These are phyloP conservation scores for Coemansia reversa DNA, from an alignment of 192 early-diverging fungal species.

Conservation along the genomic window DNA sequence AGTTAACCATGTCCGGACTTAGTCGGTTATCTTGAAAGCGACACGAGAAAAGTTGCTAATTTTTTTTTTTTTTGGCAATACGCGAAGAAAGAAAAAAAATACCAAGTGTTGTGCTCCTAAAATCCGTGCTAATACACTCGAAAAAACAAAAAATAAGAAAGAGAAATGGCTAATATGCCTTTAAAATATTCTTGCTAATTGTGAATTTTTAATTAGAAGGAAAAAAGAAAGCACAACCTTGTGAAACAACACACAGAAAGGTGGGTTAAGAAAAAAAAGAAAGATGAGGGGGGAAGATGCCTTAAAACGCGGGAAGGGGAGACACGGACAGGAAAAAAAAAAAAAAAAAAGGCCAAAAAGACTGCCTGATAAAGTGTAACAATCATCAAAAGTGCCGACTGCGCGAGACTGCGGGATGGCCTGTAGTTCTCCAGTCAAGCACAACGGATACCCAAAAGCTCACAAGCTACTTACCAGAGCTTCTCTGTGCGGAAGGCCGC, in stretches of 20 bases:
- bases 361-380: background rate
- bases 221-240: slow-evolving; percentile 9
- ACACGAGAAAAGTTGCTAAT: too few species aligned
- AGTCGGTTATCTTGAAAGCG: slow-evolving; percentile 12
- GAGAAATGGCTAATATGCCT: too few species aligned
- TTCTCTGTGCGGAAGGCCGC: slow-evolving; percentile 4
- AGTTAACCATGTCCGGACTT: slow-evolving; percentile 36
- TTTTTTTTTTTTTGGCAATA: background rate
- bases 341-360: background rate
- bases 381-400: background rate
- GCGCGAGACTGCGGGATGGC: background rate
- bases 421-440: background rate
- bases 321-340: too few species aligned
- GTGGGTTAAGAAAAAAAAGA: slow-evolving; percentile 15
- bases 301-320: background rate
- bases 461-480: background rate
- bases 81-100: background rate
- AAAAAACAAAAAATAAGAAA: background rate
- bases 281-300: slow-evolving; percentile 1
- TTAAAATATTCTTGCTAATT: background rate
- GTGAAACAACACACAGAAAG: too few species aligned
- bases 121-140: too few species aligned
- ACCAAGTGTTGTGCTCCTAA: background rate
- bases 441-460: too few species aligned
- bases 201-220: background rate